A percentile compares a stretch with the other conserved stretches of the same genome.
Evolutionary conservation across 495 filamentous ascomycete species (phyloP).

Genomic region (Hypoxylon trugodes): DNA sequence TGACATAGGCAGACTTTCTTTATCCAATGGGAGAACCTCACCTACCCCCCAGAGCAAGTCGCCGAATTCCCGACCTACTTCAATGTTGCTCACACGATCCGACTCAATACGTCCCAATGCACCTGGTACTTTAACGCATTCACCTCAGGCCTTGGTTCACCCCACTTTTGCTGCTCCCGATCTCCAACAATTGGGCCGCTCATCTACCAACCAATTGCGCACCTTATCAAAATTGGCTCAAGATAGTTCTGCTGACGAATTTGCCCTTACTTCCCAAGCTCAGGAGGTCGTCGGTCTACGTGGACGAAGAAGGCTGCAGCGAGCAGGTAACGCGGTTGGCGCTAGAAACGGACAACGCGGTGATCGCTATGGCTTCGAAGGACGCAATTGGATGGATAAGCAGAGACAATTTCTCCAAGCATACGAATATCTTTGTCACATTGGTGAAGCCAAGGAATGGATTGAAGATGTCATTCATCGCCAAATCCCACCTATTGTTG

Average conservation of each 20-base stretch:
- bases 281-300: conserved; percentile 88
- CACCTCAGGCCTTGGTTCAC: conserved; percentile 33
- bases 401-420: conserved; percentile 95
- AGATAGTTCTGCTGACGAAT: conserved; percentile 76
- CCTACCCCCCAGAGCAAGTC: conserved; percentile 49
- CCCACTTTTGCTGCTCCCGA: conserved; percentile 70
- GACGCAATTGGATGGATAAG: conserved; percentile 98
- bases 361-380: conserved; percentile 75
- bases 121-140: conserved; percentile 47
- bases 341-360: conserved; percentile 57
- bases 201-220: conserved; percentile 86
- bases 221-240: conserved; percentile 88
- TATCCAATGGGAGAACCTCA: conserved; percentile 47
- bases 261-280: conserved; percentile 74
- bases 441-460: conserved; percentile 99
- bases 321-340: conserved; percentile 63
- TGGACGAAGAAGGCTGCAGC: conserved; percentile 83
- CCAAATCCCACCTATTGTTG: conserved; percentile 92
- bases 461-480: conserved; percentile 93
- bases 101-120: conserved; percentile 54
- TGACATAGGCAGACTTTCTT: conserved; percentile 59
- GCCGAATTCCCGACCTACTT: conserved; percentile 59
- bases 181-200: conserved; percentile 78
- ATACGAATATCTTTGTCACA: conserved; percentile 99
- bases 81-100: conserved; percentile 61